Base-by-base conservation (phyloP, 306 rosid species). In the Gastrolobium bilobum region DNA sequence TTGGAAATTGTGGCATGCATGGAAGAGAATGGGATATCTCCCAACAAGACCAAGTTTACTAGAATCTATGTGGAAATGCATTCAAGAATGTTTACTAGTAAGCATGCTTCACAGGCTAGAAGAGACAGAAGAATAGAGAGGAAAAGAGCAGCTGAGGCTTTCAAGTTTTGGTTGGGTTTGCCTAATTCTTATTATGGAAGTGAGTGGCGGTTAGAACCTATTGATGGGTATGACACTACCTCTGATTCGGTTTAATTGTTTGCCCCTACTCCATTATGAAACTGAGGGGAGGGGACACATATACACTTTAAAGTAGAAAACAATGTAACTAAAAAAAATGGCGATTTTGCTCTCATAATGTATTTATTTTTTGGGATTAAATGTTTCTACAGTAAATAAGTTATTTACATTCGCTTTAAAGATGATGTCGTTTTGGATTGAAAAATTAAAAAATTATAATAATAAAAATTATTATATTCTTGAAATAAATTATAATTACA, bases 131-230 rank as follows among this genome's bases (percentile, higher is more conserved):
- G 99, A 86, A 73, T 56, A 0, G 99, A 95, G 84, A 91, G 90
- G 90, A 95, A 92, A 89, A 90, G 97, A 77, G 98, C 97, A 15
- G 97, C 98, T n/a, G 99, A 95, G 91, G 99, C 97, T 57, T 95
- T 92, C 81, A 95, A 95, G 87, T 95, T 93, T 84, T 92, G 99
- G 98, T 53, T 95, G 79, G 98, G 98, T 56, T 95, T 92, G 78
- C 99, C 99, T 31, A 95, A 95, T 86, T 89, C 97, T 73, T 95
- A 92, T 64, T 95, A 95, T 83, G 98, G 96, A 84, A 95, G 96
- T 79, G 99, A 95, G 82, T 92, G 98, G 99, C 48, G 98, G 79
- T 81, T 92, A 68, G 95, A 90, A 71, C 90, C 97, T 47, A 54
- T 80, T 38, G 92, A 92, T 44, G 92, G 93, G 10, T 87, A 92